phyloP scores from a whole-genome alignment of 345 rosid genomes.

The Hypericum perforatum region DNA sequence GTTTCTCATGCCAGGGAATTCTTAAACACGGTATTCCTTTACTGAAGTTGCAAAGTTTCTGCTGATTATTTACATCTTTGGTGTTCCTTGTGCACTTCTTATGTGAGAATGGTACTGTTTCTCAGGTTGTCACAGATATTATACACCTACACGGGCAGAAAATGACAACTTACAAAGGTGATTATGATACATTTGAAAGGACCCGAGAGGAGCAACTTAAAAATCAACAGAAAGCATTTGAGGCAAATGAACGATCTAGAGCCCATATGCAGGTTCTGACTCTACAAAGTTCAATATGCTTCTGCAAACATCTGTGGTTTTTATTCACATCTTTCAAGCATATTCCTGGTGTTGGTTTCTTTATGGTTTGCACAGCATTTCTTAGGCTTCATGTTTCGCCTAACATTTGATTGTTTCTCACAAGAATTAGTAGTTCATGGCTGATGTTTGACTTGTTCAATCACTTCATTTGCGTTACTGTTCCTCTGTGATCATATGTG shows the following conservation, averaged over 20 bases:
- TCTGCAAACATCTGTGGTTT: not conserved
- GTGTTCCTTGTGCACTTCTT: not conserved
- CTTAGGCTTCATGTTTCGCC: too few species aligned
- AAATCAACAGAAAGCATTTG: constrained; percentile 89
- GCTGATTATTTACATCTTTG: not conserved
- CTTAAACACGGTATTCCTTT: constrained; percentile 67
- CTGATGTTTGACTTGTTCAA: too few species aligned
- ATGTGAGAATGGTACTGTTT: constrained; percentile 9
- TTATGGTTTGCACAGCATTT: too few species aligned
- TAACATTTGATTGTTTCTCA: too few species aligned
- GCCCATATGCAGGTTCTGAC: constrained; percentile 84
- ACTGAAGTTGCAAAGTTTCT: not conserved
- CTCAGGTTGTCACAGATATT: constrained; percentile 94
- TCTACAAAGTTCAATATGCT: not conserved
- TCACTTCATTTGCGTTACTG: too few species aligned
- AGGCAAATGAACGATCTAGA: constrained; percentile 71
- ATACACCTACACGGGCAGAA: constrained; percentile 86
- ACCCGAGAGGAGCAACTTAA: constrained; percentile 78
- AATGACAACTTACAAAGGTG: constrained; percentile 63
- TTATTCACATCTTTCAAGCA: too few species aligned
- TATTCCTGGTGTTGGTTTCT: too few species aligned
- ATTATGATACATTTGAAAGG: constrained; percentile 84
- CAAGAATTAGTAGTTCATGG: too few species aligned
- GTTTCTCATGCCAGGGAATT: constrained; percentile 99
- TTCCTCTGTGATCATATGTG: too few species aligned